Conservation (phyloP, 441 rosid species). For the Croton laevigatus region DNA sequence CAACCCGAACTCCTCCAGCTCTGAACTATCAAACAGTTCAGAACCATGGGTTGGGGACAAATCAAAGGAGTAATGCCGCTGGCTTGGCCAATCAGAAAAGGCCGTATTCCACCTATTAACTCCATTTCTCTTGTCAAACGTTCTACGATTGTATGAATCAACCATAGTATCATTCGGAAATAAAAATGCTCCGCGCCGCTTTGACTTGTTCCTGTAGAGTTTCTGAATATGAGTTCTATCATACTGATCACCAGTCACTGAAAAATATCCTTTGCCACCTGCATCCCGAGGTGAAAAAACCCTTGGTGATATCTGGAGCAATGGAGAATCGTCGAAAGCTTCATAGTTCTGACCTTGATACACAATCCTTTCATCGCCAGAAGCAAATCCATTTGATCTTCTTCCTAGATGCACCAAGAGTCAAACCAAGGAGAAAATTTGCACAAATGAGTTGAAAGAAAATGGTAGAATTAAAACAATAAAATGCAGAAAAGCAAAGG, state of each 20-base stretch:
- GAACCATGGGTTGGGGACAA: conserved; percentile 36
- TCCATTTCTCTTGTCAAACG: conserved; percentile 47
- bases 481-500: not conserved
- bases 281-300: conserved; percentile 50
- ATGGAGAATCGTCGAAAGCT: conserved; percentile 48
- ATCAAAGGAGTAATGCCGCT: conserved; percentile 33
- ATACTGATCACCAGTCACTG: conserved; percentile 46
- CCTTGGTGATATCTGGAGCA: conserved; percentile 55
- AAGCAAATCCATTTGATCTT: conserved; percentile 60
- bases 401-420: conserved; percentile 50
- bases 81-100: conserved; percentile 49
- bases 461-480: conserved; percentile 4
- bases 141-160: conserved; percentile 33
- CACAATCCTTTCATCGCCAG: conserved; percentile 63
- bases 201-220: conserved; percentile 47
- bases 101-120: conserved; percentile 44
- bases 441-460: not conserved
- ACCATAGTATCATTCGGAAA: conserved; percentile 31
- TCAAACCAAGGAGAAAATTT: conserved; percentile 20
- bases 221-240: conserved; percentile 44
- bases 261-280: conserved; percentile 39
- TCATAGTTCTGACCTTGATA: conserved; percentile 56
- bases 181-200: conserved; percentile 35
- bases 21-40: conserved; percentile 46
- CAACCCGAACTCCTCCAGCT: conserved; percentile 57